Evolutionary conservation across 2,329 filamentous ascomycete genomes (phyloP), one percentile per base, ranked within the genome.

Genomic region (Aspergillus japonicus): DNA sequence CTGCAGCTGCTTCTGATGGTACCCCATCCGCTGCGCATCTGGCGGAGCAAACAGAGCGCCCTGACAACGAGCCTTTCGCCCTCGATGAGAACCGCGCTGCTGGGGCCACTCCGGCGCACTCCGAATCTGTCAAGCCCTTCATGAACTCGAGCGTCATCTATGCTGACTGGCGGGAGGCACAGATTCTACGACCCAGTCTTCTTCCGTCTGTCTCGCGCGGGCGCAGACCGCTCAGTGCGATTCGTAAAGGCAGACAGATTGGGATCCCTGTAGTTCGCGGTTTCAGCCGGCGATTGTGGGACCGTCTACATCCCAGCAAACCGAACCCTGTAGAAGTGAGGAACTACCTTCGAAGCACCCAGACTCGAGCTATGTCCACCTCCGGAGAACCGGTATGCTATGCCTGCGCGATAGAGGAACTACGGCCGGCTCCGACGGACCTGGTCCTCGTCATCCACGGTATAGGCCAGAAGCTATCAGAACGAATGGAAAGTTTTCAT

Each of bases 381-480:
- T 64, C 64, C 29, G 69, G 68, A 31, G 71, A 67, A 59, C 71
- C 71, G 47, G 69, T 77, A 24, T 79, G 77, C 60, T 78, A 77
- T 67, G 83, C 87, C 69, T 89, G 91, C 77, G 76, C 82, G 71
- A 79, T 85, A 66, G 82, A 91, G 72, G 83, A 87, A 71, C 80
- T 85, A 47, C 81, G 82, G 29, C 87, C 87, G 1, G 86, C 87
- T 62, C 90, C 96, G 5, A 94, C 90, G 0, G 95, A 99, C 70
- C 81, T 99, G 7, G 85, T 98, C 1, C 82, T 99, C 4, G 91
- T 98, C 10, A 90, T 95, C 48, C 95, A 99, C 70, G 95, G 95
- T 2, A 98, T 99, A 64, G 95, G 95, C 0, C 95, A 99, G 74
- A 98, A 99, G 73, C 83, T 98, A 53, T 96, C 93, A 0, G 92